Base-by-base conservation (phyloP, 1,284 basidiomycete species). In the Neotropicomus parvogracilis region DNA sequence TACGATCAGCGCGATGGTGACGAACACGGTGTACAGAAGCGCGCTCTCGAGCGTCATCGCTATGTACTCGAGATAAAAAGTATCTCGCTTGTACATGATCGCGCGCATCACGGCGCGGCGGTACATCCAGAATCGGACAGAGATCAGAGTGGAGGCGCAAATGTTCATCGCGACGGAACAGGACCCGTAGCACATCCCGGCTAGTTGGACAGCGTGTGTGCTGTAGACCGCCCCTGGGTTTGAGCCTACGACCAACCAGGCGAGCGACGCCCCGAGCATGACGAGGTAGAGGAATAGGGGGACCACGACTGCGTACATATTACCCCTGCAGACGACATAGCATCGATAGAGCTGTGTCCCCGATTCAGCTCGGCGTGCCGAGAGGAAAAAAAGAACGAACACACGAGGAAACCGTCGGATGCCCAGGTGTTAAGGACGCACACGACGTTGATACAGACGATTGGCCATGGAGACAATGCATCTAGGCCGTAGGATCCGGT, bases 21-120 rank as follows among this genome's bases (percentile, higher is more conserved):
- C 51, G 8, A 50, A 63, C n/a, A 20, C 34, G 0, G 57, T 52
- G 21, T 62, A 63, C 26, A 64, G 24, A 40, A 44, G 0, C 0
- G 61, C 57, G 40, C 59, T 64, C 48, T 62, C 61, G 36, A 62
- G 57, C 11, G 57, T 59, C 59, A 59, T 57, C 1, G 57, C 44
- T 47, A 63, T 62, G 7, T 49, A 64, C 3, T 42, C 26, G 28
- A 60, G 35, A 27, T 62, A 62, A 16, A 60, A 59, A 12, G 42
- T 13, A 0, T 49, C 59, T 10, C 52, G 56, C 0, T 36, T 44
- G 0, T 36, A 33, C 2, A 54, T 57, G 29, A 59, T 9, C 0
- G 54, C 48, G 0, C 10, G 38, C 1, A 42, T 29, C 32, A 59
- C 33, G 0, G 57, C 32, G 0, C 31, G 49, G n/a, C 49, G 48